Evolutionary conservation across 768 basidiomycete genomes (phyloP).

Genomic region (Boletus fagicola): DNA sequence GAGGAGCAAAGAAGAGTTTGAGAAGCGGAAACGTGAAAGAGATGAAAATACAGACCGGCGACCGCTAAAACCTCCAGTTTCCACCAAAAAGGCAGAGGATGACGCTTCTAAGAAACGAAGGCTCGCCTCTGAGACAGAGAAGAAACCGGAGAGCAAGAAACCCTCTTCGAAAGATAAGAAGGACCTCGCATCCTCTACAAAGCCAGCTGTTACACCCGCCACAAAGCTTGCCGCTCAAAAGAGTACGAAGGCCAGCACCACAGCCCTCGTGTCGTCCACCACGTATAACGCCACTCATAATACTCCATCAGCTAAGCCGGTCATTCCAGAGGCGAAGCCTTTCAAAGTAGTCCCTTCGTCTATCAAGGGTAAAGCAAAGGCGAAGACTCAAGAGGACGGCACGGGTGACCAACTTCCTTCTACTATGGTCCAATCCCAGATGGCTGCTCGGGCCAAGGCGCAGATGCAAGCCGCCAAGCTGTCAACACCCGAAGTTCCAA

Average conservation of each 20-base stretch:
- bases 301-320: conserved; percentile 30
- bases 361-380: conserved; percentile 51
- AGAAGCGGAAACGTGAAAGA: conserved; percentile 77
- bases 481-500: conserved; percentile 49
- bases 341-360: conserved; percentile 38
- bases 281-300: conserved; percentile 42
- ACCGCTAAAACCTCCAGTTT: conserved; percentile 44
- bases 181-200: conserved; percentile 28
- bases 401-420: conserved; percentile 53
- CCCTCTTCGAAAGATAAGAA: conserved; percentile 55
- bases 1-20: conserved; percentile 69
- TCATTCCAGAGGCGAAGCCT: conserved; percentile 32
- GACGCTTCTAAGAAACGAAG: conserved; percentile 74
- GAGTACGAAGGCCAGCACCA: conserved; percentile 33
- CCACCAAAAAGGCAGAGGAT: conserved; percentile 71
- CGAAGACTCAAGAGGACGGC: conserved; percentile 47
- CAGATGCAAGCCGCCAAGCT: conserved; percentile 60
- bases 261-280: conserved; percentile 37
- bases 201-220: conserved; percentile 26
- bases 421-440: conserved; percentile 60
- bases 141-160: conserved; percentile 62
- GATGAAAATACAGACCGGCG: conserved; percentile 76
- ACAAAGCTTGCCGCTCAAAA: conserved; percentile 34
- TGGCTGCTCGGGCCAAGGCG: conserved; percentile 69
- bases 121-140: conserved; percentile 48